Conservation (phyloP, 352 stramenopile species). For the Pythium diclinum region DNA sequence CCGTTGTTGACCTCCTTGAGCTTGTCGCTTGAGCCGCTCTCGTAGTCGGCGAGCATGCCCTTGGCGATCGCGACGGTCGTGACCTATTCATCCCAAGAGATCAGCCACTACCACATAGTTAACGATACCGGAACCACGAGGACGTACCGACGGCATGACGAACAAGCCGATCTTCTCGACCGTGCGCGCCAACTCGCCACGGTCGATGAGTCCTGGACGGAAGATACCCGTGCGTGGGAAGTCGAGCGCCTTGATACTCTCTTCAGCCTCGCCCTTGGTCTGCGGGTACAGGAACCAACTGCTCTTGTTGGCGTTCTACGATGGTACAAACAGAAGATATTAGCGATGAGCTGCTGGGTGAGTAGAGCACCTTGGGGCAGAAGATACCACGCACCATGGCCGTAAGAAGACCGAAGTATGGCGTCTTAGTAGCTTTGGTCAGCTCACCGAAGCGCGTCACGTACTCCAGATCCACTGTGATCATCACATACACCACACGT, state of each 20-base stretch:
- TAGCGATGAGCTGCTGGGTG: too few species aligned
- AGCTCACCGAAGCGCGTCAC: slow-evolving; percentile 52
- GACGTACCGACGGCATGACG: slow-evolving; percentile 53
- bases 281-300: slow-evolving; percentile 79
- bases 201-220: slow-evolving; percentile 55
- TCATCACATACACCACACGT: background rate
- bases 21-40: slow-evolving; percentile 33
- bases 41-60: slow-evolving; percentile 68
- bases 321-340: too few species aligned
- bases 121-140: background rate
- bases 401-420: slow-evolving; percentile 69
- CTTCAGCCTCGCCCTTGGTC: slow-evolving; percentile 73
- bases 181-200: slow-evolving; percentile 47
- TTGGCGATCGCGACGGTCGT: slow-evolving; percentile 49
- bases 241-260: slow-evolving; percentile 52
- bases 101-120: too few species aligned
- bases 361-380: background rate
- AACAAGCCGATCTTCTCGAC: slow-evolving; percentile 51
- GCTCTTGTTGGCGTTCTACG: slow-evolving; percentile 45
- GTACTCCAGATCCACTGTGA: slow-evolving; percentile 70
- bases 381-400: slow-evolving; percentile 36
- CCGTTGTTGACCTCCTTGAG: slow-evolving; percentile 48
- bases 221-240: slow-evolving; percentile 61
- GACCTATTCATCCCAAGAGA: slow-evolving; percentile 22
- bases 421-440: slow-evolving; percentile 37